These are phyloP conservation scores for Sisymbrium altissimum DNA, from an alignment of 345 rosid species.

Conservation along the genomic window DNA sequence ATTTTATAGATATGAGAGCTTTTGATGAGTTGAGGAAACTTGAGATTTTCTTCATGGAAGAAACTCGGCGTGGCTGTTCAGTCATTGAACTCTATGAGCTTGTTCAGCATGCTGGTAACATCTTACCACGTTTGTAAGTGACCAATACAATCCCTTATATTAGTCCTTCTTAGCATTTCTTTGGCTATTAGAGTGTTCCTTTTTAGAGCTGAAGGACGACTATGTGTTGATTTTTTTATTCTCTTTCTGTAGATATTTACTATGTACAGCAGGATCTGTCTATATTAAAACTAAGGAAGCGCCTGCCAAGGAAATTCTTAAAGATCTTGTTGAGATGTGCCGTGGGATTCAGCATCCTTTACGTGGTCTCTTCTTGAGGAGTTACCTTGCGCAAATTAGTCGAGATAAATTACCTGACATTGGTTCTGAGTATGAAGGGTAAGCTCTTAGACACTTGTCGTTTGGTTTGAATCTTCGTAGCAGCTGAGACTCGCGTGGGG, in stretches of 20 bases:
- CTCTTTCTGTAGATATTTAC: conserved; percentile 64
- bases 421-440: conserved; percentile 99
- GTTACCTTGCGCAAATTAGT: conserved; percentile 96
- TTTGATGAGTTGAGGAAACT: conserved; percentile 96
- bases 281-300: conserved; percentile 97
- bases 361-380: conserved; percentile 96
- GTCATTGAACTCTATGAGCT: conserved; percentile 93
- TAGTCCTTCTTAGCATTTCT: too few species aligned
- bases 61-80: conserved; percentile 88
- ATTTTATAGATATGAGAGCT: conserved; percentile 79
- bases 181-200: too few species aligned
- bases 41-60: conserved; percentile 93
- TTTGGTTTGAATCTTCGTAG: conserved; percentile 6
- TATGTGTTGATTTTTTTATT: too few species aligned
- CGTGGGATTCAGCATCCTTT: conserved; percentile 99
- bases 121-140: conserved; percentile 91
- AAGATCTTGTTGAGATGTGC: conserved; percentile 99
- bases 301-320: conserved; percentile 95
- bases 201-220: too few species aligned
- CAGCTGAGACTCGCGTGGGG: neutral
- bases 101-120: conserved; percentile 98
- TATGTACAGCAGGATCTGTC: conserved; percentile 96
- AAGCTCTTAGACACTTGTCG: conserved; percentile 27
- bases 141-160: neutral
- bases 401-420: conserved; percentile 93